Evolutionary conservation across 2,329 filamentous ascomycete genomes (phyloP), one percentile per base, ranked within the genome.

Genomic region (Diplocarpon mali): DNA sequence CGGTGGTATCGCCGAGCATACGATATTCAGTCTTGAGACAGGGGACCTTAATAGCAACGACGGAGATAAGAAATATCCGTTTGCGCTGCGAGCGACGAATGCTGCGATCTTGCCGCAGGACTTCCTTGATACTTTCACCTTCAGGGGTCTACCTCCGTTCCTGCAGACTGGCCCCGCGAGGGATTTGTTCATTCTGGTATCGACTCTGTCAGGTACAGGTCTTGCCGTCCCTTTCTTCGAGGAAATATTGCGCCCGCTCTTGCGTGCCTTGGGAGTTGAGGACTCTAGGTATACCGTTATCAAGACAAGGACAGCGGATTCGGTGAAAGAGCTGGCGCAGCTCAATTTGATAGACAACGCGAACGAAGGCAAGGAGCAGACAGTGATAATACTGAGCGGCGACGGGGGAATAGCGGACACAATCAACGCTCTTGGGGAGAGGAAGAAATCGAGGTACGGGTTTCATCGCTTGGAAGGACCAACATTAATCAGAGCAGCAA

Each of bases 391-490:
- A 11, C 70, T 95, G 5, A 90, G 84, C 39, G 90, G 90, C 6
- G 90, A 96, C 62, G 90, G 90, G 12, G 90, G 88, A 5, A 64
- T 94, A 2, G 74, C 88, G 14, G 90, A 96, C 55, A 68, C 92
- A 1, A 69, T 95, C 47, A 93, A 95, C 59, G 75, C 74, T 2
- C 69, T 83, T 0, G 53, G 57, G 37, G 51, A 38, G 24, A 49
- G 39, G 11, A 35, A 48, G 6, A 42, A 36, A 24, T 50, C 54
- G 38, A 53, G 45, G 60, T 62, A 55, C 6, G 31, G 35, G 28
- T 24, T 27, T 11, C 3, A 28, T 36, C 27, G 10, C 29, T 24
- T 24, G 20, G 4, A 24, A 32, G 30, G 30, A 38, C 61, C 51
- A 5, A 17, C 11, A 35, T 10, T 16, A 17, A 35, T 63, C 9